Evolutionary conservation across 2,329 filamentous ascomycete species (phyloP).

Genomic region (Epicoccum sorghinum): DNA sequence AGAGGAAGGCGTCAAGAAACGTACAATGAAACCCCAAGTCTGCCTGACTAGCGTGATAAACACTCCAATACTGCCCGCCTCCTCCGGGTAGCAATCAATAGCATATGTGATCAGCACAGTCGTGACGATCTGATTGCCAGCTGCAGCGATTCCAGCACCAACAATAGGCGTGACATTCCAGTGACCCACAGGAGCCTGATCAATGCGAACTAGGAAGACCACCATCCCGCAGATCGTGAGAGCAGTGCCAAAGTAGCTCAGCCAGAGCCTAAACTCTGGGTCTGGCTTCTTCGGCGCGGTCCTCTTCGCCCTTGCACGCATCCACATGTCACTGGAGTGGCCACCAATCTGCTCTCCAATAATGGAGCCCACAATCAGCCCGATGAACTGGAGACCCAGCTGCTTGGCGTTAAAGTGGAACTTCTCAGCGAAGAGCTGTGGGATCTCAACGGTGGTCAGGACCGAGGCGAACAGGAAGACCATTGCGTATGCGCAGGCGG

Average conservation of each 20-base stretch:
- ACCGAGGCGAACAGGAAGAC: slow-evolving; percentile 62
- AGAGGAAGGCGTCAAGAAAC: too few species aligned
- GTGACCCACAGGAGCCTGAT: slow-evolving; percentile 50
- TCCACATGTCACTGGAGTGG: slow-evolving; percentile 60
- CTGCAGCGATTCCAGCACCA: slow-evolving; percentile 57
- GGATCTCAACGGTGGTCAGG: slow-evolving; percentile 64
- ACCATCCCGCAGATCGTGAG: slow-evolving; percentile 60
- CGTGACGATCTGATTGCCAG: slow-evolving; percentile 66
- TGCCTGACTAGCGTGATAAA: slow-evolving; percentile 64
- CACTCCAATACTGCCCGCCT: slow-evolving; percentile 62
- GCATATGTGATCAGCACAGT: slow-evolving; percentile 66
- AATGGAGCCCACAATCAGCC: slow-evolving; percentile 62
- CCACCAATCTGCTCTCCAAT: slow-evolving; percentile 66
- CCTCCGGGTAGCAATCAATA: slow-evolving; percentile 62
- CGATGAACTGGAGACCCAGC: slow-evolving; percentile 64
- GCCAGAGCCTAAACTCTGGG: slow-evolving; percentile 64
- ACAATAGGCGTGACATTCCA: slow-evolving; percentile 65
- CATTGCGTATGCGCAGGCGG: slow-evolving; percentile 61
- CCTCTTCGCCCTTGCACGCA: slow-evolving; percentile 50
- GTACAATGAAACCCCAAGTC: slow-evolving; percentile 50
- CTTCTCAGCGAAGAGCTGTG: slow-evolving; percentile 61
- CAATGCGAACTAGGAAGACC: slow-evolving; percentile 60
- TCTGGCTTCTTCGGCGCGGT: slow-evolving; percentile 50
- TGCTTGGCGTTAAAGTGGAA: slow-evolving; percentile 65
- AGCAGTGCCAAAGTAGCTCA: slow-evolving; percentile 60